Conservation (phyloP, 106 monocot species). For the Agapanthus africanus region DNA sequence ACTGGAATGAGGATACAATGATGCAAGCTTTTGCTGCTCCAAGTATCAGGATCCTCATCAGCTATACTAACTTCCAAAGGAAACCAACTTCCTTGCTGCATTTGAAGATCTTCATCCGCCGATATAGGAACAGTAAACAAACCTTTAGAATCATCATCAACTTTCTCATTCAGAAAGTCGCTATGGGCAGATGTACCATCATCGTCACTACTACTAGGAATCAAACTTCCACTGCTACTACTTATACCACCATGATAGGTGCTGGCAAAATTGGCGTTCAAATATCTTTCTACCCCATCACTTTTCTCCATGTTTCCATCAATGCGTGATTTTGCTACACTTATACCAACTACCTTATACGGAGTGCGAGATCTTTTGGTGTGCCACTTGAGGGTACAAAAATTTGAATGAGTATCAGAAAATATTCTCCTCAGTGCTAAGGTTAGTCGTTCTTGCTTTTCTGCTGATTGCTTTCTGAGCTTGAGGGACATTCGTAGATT, state of each 20-base stretch:
- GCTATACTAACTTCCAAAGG: slow-evolving; percentile 5
- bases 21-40: background rate
- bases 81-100: slow-evolving; percentile 23
- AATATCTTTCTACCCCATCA: background rate
- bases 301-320: background rate
- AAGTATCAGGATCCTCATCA: background rate
- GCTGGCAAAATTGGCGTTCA: background rate
- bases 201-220: background rate
- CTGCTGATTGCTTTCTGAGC: slow-evolving; percentile 45
- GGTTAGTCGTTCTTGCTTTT: slow-evolving; percentile 43
- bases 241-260: slow-evolving; percentile 1
- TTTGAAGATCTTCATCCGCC: slow-evolving; percentile 27
- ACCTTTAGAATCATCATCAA: slow-evolving; percentile 2
- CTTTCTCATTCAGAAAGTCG: background rate
- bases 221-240: background rate
- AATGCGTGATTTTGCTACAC: slow-evolving; percentile 15
- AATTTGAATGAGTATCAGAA: slow-evolving; percentile 27
- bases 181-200: background rate
- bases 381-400: slow-evolving; percentile 61
- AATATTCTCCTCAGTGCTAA: slow-evolving; percentile 44
- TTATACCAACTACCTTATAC: slow-evolving; percentile 24
- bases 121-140: slow-evolving; percentile 29
- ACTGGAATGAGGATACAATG: slow-evolving; percentile 3
- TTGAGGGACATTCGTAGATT: slow-evolving; percentile 58
- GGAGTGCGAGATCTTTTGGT: slow-evolving; percentile 61